Conservation (phyloP, 176 grass and related monocot genomes). For the Dendrocalamus sinicus region DNA sequence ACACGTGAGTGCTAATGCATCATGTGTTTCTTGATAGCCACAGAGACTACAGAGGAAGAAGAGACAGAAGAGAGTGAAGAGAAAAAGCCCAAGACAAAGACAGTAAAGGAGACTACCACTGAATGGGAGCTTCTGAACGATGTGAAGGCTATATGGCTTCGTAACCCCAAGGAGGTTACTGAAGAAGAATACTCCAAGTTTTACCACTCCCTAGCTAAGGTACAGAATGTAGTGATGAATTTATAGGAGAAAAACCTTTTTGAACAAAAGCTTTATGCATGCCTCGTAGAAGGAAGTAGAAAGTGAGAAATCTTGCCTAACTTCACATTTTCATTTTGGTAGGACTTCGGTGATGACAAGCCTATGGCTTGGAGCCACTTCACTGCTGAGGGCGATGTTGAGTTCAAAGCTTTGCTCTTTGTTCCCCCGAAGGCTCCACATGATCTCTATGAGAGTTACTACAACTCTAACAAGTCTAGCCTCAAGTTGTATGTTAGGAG, state of each 20-base stretch:
- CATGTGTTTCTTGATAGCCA: constrained; percentile 41
- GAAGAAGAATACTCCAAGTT: constrained; percentile 97
- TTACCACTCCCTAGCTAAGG: constrained; percentile 92
- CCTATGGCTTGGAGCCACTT: constrained; percentile 93
- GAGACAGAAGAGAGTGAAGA: constrained; percentile 73
- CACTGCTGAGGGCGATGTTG: constrained; percentile 93
- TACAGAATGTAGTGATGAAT: constrained; percentile 28
- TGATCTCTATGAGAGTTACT: constrained; percentile 96
- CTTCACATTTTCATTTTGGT: constrained; percentile 7
- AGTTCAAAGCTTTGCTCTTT: constrained; percentile 95
- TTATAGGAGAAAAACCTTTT: background rate
- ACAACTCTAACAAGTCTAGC: constrained; percentile 88
- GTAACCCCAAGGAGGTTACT: constrained; percentile 90
- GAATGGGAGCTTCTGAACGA: constrained; percentile 96
- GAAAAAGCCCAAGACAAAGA: constrained; percentile 96
- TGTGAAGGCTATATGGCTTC: constrained; percentile 97
- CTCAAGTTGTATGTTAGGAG: constrained; percentile 96
- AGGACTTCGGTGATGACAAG: constrained; percentile 92
- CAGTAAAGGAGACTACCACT: constrained; percentile 79
- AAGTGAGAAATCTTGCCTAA: background rate
- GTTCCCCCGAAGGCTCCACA: constrained; percentile 92
- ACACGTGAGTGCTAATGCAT: background rate
- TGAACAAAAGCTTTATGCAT: background rate
- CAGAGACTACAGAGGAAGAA: constrained; percentile 76
- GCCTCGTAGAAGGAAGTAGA: background rate